A percentile compares a stretch with the other conserved stretches of the same genome.
phyloP scores from a whole-genome alignment of 2,329 filamentous ascomycete species.

The Colletotrichum acutatum region DNA sequence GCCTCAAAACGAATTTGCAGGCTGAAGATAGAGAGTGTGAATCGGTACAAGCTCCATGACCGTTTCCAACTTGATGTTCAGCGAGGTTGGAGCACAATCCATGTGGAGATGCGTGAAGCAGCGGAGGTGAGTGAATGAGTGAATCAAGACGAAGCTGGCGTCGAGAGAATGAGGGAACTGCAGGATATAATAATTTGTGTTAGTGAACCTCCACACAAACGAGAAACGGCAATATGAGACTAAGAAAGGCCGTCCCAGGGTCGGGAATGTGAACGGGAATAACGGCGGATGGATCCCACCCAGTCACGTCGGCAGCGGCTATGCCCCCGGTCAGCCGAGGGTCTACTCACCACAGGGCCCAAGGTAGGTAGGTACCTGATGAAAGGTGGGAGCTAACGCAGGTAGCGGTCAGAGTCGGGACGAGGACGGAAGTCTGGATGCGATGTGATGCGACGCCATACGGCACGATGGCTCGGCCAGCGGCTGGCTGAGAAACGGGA shows the following conservation, averaged over 20 bases:
- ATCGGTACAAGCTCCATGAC: slow-evolving; percentile 13
- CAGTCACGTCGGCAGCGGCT: not conserved
- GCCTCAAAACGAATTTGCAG: not conserved
- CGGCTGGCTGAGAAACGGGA: not conserved
- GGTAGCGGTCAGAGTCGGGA: not conserved
- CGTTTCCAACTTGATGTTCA: not conserved
- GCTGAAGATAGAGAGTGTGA: not conserved
- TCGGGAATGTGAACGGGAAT: slow-evolving; percentile 31
- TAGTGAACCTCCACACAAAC: not conserved
- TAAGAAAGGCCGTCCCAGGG: slow-evolving; percentile 1
- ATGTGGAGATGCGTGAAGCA: not conserved
- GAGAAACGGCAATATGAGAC: not conserved
- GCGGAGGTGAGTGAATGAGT: not conserved
- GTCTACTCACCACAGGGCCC: not conserved
- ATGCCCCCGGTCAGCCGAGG: slow-evolving; percentile 4
- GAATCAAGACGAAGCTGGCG: not conserved
- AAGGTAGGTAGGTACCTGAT: not conserved
- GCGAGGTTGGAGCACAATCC: not conserved
- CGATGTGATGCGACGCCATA: not conserved
- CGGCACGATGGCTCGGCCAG: not conserved
- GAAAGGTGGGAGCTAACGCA: not conserved
- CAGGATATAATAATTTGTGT: slow-evolving; percentile 17
- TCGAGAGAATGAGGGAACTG: slow-evolving; percentile 15
- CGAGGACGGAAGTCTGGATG: not conserved
- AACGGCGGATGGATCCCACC: slow-evolving; percentile 6